Evolutionary conservation across 768 basidiomycete species (phyloP), one percentile per base, ranked within the genome.

Genomic region (Mycena pura): DNA sequence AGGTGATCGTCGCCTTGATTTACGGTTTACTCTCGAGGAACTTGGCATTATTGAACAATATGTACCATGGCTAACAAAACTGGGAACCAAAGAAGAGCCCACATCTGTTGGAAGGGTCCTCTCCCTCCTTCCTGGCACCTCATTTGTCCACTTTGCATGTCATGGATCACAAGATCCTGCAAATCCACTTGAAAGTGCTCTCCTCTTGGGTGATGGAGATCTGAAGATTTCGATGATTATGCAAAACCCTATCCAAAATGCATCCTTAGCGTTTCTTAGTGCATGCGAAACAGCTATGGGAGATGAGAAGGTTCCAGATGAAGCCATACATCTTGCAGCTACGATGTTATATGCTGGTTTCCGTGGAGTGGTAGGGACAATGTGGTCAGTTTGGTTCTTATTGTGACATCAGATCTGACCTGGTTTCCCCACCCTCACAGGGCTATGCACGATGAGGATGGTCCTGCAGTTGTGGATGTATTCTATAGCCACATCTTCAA

Each of bases 241-340:
- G 49, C 34, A 51, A 39, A 51, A n/a, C 49, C 49, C 36, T 39
- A 51, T 51, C 49, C 49, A 51, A 51, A 39, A 51, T 51, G 49
- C 24, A 28, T 51, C 49, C 39, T 31, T 52, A 52, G 50, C 50
- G 28, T 52, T 52, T 40, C 50, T 52, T 52, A 52, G 50, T 31
- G 50, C 50, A 52, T 52, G 50, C 27, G 50, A 52, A 40, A 52
- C 50, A 27, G 50, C 50, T 40, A 52, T 52, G n/a, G 50, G 50
- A 41, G 39, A 52, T 52, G 36, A 52, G 41, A 52, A 52, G 17
- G 50, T 41, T 25, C 51, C 51, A 41, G 51, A 53, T 53, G 51
- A 53, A 53, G 51, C 51, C 28, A 53, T 53, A 28, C 51, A 53
- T 53, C 51, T 53, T 43, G 51, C 51, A 19, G 39, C 11, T 29